Conservation (phyloP, 2,329 filamentous ascomycete species). For the Monilinia aucupariae region DNA sequence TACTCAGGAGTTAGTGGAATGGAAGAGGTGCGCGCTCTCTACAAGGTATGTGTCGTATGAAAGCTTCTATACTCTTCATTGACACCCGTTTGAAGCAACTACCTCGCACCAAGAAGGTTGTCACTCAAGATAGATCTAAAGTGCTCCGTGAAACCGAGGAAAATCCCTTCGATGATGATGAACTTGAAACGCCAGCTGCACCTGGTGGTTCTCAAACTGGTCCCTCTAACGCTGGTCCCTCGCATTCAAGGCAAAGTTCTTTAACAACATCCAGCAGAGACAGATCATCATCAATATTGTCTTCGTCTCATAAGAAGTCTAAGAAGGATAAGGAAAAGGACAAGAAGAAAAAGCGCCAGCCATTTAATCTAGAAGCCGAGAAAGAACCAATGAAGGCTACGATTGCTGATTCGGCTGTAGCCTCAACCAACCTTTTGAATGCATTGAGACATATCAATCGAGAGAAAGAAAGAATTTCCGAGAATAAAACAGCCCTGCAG, state of each 20-base stretch:
- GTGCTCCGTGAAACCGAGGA: conserved; percentile 74
- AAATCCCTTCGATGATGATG: conserved; percentile 64
- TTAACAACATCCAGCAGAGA: conserved; percentile 19
- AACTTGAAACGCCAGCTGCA: conserved; percentile 46
- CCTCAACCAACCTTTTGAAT: conserved; percentile 86
- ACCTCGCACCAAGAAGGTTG: conserved; percentile 62
- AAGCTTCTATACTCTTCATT: conserved; percentile 14
- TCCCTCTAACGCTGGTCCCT: conserved; percentile 16
- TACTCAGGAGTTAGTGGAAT: conserved; percentile 80
- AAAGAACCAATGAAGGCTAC: conserved; percentile 79
- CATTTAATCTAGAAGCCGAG: conserved; percentile 81
- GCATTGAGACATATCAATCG: conserved; percentile 85
- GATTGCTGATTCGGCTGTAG: conserved; percentile 86
- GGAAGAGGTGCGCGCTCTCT: conserved; percentile 71
- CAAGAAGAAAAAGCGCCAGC: conserved; percentile 53
- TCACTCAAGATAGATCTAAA: conserved; percentile 72
- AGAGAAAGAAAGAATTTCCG: conserved; percentile 79
- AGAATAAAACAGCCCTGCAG: conserved; percentile 68
- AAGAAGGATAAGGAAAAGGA: conserved; percentile 40
- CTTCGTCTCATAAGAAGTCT: conserved; percentile 35
- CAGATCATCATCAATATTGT: conserved; percentile 21
- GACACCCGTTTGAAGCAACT: conserved; percentile 45
- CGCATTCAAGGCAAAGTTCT: conserved; percentile 24
- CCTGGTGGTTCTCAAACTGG: conserved; percentile 9
- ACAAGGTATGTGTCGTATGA: conserved; percentile 46